Percentiles rank a stretch among this genome's conserved stretches.
Conservation (phyloP, 1,284 basidiomycete genomes). For the Trichosporon sp. region DNA sequence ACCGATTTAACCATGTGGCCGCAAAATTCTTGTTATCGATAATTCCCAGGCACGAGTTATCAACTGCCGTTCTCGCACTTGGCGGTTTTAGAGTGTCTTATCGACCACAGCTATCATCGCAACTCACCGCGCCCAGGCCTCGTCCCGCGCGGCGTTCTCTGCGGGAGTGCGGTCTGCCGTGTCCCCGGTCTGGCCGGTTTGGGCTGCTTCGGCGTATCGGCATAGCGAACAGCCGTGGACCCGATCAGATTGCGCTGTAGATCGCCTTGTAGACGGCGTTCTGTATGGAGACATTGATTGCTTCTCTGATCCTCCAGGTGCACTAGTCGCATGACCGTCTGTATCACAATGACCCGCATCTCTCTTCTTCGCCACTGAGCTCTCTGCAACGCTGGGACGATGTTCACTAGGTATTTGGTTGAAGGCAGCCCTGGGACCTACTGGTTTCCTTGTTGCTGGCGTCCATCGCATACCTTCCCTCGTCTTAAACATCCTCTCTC, state of each 20-base stretch:
- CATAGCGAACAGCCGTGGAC: not conserved
- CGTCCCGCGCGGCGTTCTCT: not conserved
- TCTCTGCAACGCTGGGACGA: too few relatives aligned
- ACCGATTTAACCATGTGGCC: not conserved
- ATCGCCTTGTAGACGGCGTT: too few relatives aligned
- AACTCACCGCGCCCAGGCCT: constrained; percentile 1
- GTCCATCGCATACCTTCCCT: too few relatives aligned
- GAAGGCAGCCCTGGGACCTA: too few relatives aligned
- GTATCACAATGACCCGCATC: too few relatives aligned
- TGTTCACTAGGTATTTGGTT: too few relatives aligned
- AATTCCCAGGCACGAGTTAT: constrained; percentile 1
- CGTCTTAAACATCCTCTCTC: too few relatives aligned
- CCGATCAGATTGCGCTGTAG: not conserved
- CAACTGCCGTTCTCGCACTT: not conserved
- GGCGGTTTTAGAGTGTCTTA: not conserved
- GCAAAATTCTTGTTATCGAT: constrained; percentile 6
- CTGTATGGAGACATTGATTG: too few relatives aligned
- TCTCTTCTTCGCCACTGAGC: too few relatives aligned
- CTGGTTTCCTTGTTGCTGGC: too few relatives aligned
- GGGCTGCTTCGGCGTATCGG: not conserved
- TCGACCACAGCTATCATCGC: not conserved
- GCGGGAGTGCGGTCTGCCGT: not conserved
- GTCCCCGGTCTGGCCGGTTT: not conserved
- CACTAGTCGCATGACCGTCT: too few relatives aligned
- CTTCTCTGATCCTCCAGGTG: too few relatives aligned